Base-by-base conservation (phyloP, 2,329 filamentous ascomycete species). In the Neonectria coccinea region DNA sequence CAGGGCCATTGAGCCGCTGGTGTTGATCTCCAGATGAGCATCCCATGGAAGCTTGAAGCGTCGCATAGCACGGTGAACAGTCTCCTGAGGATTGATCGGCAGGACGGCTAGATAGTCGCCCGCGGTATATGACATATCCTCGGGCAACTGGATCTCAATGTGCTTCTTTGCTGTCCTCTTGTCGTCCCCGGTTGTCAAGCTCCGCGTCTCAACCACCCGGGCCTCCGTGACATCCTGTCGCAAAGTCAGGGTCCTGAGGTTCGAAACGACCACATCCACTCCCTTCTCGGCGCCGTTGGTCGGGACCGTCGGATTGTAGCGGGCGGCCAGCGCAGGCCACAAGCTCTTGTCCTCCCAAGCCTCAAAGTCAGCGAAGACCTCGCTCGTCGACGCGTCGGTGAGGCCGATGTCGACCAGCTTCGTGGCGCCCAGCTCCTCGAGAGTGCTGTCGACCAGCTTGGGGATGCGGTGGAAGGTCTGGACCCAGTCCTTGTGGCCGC, bases 41-140 rank as follows among this genome's bases (percentile, higher is more conserved):
- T 94, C 91, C 86, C 89, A 90, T 0, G 90, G 84, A 0, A 94
- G 79, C 1, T 84, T 80, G 75, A 93, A 94, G n/a, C 84, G 82
- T n/a, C 84, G 81, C 78, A 93, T 86, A 0, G 86, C 90, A 11
- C 90, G 84, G 11, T 84, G 82, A 5, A 94, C 85, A 12, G 81
- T 87, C 31, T 84, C 79, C 51, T 84, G 82, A 1, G 88, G 87
- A 74, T 94, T 94, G 29, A 92, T 79, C 0, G 92, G 92, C 1
- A 93, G 81, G 3, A 93, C 82, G 0, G 90, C 89, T 1, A 94
- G 83, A 74, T 95, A 94, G 74, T 94, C 92, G 18, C 92, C 92
- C 2, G 89, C 86, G 20, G 85, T 83, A 77, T 94, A 94, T 0
- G 83, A 84, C 81, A 88, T 82, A 54, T 84, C 86, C 0, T 82